Conservation (phyloP, 345 rosid species). For the Physaria fendleri region DNA sequence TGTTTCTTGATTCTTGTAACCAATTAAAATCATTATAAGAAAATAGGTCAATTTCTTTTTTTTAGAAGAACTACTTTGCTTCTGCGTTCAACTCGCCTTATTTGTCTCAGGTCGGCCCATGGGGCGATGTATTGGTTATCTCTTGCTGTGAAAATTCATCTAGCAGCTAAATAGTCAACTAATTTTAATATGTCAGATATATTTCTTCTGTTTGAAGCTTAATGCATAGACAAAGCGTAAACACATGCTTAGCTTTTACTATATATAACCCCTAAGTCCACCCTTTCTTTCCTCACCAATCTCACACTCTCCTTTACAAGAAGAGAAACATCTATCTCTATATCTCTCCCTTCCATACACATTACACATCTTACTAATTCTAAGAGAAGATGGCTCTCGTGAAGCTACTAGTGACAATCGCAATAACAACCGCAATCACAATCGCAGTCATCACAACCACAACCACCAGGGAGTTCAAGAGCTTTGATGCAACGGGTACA, state of each 20-base stretch:
- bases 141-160: not conserved
- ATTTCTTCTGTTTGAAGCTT: not conserved
- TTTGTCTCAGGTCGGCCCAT: not conserved
- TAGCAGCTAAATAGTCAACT: not conserved
- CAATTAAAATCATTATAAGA: not conserved
- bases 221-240: too few relatives aligned
- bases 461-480: not conserved
- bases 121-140: not conserved
- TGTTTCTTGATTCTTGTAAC: not conserved
- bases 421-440: slow-evolving; percentile 3
- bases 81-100: not conserved
- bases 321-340: not conserved
- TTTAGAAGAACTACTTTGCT: not conserved
- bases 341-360: not conserved
- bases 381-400: not conserved
- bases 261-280: not conserved
- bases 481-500: not conserved
- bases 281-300: not conserved
- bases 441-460: slow-evolving; percentile 1
- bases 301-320: not conserved
- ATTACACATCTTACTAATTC: not conserved
- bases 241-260: too few relatives aligned
- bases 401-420: not conserved
- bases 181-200: not conserved
- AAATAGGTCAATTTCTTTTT: too few relatives aligned